Evolutionary conservation across 768 basidiomycete genomes (phyloP).

Genomic region (Crepidotus variabilis): DNA sequence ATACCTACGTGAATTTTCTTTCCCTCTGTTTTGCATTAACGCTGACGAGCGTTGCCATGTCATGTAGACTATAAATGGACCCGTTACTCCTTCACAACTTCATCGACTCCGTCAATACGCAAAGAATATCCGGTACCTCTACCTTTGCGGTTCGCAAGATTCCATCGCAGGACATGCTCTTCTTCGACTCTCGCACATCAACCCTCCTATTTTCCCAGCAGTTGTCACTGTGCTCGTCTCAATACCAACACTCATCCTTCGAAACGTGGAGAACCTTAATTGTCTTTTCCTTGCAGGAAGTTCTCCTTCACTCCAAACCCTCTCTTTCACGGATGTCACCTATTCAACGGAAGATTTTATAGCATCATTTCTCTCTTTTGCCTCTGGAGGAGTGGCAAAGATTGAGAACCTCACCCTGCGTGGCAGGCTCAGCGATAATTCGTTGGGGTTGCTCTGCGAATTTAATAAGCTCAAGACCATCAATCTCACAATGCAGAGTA

Average conservation of each 20-base stretch:
- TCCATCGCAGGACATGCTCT: conserved; percentile 2
- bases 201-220: conserved; percentile 5
- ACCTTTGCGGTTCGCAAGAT: conserved; percentile 2
- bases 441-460: neutral
- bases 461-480: neutral
- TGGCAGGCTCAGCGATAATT: neutral
- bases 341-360: conserved; percentile 1
- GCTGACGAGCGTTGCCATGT: neutral
- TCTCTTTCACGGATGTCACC: conserved; percentile 3
- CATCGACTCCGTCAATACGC: conserved; percentile 4
- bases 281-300: conserved; percentile 3
- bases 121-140: conserved; percentile 7
- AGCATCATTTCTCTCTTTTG: conserved; percentile 4
- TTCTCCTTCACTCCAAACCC: neutral
- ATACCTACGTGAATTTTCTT: conserved; percentile 6
- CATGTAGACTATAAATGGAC: conserved; percentile 6
- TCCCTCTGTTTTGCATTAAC: neutral
- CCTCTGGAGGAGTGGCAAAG: neutral
- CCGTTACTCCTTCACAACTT: neutral
- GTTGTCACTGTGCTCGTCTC: neutral
- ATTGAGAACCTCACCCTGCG: neutral
- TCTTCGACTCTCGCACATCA: neutral
- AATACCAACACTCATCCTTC: neutral
- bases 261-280: conserved; percentile 2
- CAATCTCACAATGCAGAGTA: neutral